Conservation (phyloP, 1,139 yeast genomes). For the Yamadazyma diddensiae region DNA sequence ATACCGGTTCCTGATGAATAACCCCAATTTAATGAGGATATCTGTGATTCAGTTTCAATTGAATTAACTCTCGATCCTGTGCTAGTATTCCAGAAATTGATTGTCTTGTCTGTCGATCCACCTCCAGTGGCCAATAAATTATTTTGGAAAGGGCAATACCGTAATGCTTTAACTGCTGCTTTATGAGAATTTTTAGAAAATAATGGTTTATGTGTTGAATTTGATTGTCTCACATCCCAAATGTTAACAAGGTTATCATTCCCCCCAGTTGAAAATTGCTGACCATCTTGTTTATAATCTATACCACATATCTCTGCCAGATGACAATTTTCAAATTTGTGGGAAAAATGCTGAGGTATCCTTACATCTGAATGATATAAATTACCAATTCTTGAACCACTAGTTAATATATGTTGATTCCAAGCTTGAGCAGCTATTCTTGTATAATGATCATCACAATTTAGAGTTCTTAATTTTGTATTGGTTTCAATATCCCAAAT, state of each 20-base stretch:
- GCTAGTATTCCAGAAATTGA: slow-evolving; percentile 93
- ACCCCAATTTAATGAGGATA: slow-evolving; percentile 92
- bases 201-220: slow-evolving; percentile 49
- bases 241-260: slow-evolving; percentile 91
- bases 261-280: slow-evolving; percentile 88
- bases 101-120: slow-evolving; percentile 85
- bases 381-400: slow-evolving; percentile 82
- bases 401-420: slow-evolving; percentile 76
- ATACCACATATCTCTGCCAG: slow-evolving; percentile 92
- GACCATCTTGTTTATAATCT: slow-evolving; percentile 81
- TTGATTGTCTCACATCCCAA: slow-evolving; percentile 83
- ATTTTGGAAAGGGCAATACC: slow-evolving; percentile 91
- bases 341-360: slow-evolving; percentile 70
- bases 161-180: slow-evolving; percentile 94
- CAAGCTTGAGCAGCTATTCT: slow-evolving; percentile 86
- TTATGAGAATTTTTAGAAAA: slow-evolving; percentile 77
- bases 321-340: slow-evolving; percentile 53
- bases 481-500: slow-evolving; percentile 91
- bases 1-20: slow-evolving; percentile 65
- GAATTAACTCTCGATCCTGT: slow-evolving; percentile 86
- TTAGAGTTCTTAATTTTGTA: slow-evolving; percentile 73
- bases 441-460: slow-evolving; percentile 56
- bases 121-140: slow-evolving; percentile 94
- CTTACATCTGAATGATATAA: slow-evolving; percentile 94
- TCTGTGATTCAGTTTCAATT: slow-evolving; percentile 91